Evolutionary conservation across 768 basidiomycete genomes (phyloP).

Genomic region (Tylopilus cervinicoccineus): DNA sequence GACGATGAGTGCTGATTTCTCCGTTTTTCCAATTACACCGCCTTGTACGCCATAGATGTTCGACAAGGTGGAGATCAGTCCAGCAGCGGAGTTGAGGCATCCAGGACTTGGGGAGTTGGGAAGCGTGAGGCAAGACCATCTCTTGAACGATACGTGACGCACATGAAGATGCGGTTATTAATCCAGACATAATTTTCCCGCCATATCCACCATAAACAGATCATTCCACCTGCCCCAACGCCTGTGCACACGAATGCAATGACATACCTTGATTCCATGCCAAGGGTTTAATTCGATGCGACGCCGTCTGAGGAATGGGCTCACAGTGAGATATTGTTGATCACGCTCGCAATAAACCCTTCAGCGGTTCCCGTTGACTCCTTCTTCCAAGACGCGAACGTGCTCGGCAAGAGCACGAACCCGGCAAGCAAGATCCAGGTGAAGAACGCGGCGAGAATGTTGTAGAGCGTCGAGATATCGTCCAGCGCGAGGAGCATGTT

Average conservation of each 20-base stretch:
- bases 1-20: slow-evolving; percentile 46
- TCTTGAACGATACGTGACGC: slow-evolving; percentile 15
- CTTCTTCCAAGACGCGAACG: slow-evolving; percentile 45
- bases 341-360: slow-evolving; percentile 30
- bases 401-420: slow-evolving; percentile 60
- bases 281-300: slow-evolving; percentile 1
- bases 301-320: slow-evolving; percentile 12
- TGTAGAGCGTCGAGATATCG: slow-evolving; percentile 46
- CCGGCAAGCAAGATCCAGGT: slow-evolving; percentile 63
- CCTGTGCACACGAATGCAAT: slow-evolving; percentile 54
- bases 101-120: slow-evolving; percentile 45
- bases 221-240: slow-evolving; percentile 50
- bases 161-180: slow-evolving; percentile 55
- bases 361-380: slow-evolving; percentile 27
- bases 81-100: slow-evolving; percentile 51
- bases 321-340: slow-evolving; percentile 46
- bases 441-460: slow-evolving; percentile 52
- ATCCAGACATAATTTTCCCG: slow-evolving; percentile 56
- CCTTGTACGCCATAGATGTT: slow-evolving; percentile 48
- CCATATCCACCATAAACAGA: slow-evolving; percentile 60
- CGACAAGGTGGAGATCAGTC: slow-evolving; percentile 51
- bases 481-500: slow-evolving; percentile 62
- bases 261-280: slow-evolving; percentile 38
- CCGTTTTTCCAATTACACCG: slow-evolving; percentile 40
- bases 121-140: slow-evolving; percentile 1